Evolutionary conservation across 345 rosid genomes (phyloP).

Genomic region (Hypericum androsaemum): DNA sequence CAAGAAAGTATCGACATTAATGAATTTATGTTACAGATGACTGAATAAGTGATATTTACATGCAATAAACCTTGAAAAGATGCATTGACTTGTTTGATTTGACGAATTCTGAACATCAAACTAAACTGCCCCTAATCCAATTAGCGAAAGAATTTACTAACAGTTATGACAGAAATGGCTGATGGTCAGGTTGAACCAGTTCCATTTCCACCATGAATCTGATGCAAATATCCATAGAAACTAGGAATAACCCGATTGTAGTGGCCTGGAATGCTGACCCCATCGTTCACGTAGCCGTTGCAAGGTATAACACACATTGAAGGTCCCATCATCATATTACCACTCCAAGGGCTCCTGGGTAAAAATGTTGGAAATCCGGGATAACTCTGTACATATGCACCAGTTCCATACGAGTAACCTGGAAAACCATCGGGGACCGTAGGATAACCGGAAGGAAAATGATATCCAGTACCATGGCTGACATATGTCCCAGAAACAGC

Average conservation of each 20-base stretch:
- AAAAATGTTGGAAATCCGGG: constrained; percentile 26
- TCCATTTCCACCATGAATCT: constrained; percentile 17
- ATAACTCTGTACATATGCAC: constrained; percentile 27
- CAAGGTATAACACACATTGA: constrained; percentile 26
- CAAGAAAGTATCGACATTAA: too few relatives aligned
- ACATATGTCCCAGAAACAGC: constrained; percentile 20
- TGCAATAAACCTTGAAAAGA: too few relatives aligned
- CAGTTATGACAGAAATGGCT: constrained; percentile 10
- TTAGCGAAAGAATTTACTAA: constrained; percentile 30
- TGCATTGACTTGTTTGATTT: too few relatives aligned
- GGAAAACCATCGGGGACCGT: constrained; percentile 26
- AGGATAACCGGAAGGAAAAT: constrained; percentile 17
- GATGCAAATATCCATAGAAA: constrained; percentile 18
- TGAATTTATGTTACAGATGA: too few relatives aligned
- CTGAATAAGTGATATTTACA: too few relatives aligned
- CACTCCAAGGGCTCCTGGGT: constrained; percentile 29
- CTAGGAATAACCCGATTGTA: constrained; percentile 19
- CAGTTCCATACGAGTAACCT: constrained; percentile 26
- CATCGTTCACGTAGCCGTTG: constrained; percentile 27
- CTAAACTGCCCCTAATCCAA: constrained; percentile 15
- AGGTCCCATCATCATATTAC: constrained; percentile 26
- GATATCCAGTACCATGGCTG: constrained; percentile 26
- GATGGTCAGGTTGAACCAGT: constrained; percentile 22
- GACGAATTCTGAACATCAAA: constrained; percentile 11
- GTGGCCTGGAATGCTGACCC: constrained; percentile 14